These are phyloP conservation scores for Vanrija humicola DNA, from an alignment of 1,284 basidiomycete genomes.

Conservation along the genomic window DNA sequence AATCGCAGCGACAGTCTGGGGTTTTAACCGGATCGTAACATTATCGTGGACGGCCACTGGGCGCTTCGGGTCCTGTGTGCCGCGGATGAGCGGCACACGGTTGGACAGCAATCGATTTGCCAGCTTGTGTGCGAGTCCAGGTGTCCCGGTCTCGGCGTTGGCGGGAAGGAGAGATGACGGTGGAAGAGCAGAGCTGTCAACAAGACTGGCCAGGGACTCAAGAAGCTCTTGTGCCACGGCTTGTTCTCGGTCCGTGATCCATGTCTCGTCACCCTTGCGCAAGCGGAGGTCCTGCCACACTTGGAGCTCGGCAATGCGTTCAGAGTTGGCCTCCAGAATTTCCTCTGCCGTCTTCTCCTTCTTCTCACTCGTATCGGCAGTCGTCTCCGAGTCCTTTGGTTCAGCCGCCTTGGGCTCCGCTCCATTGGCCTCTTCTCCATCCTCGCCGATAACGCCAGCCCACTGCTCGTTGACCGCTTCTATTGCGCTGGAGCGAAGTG, in stretches of 20 bases:
- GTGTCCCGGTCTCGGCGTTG: background rate
- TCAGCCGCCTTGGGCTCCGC: background rate
- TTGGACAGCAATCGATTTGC: constrained; percentile 16
- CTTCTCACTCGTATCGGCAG: background rate
- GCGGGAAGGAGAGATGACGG: constrained; percentile 9
- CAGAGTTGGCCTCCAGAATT: constrained; percentile 28
- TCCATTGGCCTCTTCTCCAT: background rate
- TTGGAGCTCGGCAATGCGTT: constrained; percentile 34
- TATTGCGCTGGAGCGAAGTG: background rate
- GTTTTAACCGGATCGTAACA: constrained; percentile 12
- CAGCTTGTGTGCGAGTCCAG: constrained; percentile 33
- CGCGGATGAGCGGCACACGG: constrained; percentile 30
- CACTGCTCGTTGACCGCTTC: too few species aligned
- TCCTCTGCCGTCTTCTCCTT: constrained; percentile 17
- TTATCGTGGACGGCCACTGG: constrained; percentile 39
- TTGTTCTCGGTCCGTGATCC: constrained; percentile 28
- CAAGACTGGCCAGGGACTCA: constrained; percentile 26
- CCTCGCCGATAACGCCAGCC: constrained; percentile 1
- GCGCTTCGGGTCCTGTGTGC: constrained; percentile 40
- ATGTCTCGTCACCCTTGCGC: constrained; percentile 17
- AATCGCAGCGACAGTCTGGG: constrained; percentile 12
- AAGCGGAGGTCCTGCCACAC: constrained; percentile 37
- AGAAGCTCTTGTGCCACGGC: constrained; percentile 34
- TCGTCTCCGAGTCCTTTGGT: constrained; percentile 15
- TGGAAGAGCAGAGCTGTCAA: constrained; percentile 7